phyloP scores from a whole-genome alignment of 2,329 filamentous ascomycete species.

The Venturia effusa region DNA sequence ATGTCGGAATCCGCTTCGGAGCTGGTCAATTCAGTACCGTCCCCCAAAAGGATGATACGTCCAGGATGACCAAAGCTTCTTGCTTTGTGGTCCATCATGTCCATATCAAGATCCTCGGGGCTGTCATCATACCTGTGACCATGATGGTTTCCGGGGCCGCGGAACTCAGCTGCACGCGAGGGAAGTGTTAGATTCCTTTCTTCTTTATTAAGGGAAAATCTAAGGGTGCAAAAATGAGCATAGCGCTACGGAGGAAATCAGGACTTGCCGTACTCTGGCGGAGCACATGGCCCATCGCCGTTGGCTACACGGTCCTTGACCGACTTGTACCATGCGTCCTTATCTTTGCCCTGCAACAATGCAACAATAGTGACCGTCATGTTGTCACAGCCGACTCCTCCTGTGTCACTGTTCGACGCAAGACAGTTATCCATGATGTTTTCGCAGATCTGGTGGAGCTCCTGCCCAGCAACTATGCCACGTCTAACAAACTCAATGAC shows the following conservation, averaged over 20 bases:
- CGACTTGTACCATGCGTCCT: slow-evolving; percentile 97
- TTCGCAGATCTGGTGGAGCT: slow-evolving; percentile 89
- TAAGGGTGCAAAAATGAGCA: slow-evolving; percentile 7
- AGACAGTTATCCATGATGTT: slow-evolving; percentile 99
- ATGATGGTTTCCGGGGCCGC: slow-evolving; percentile 63
- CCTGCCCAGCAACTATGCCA: slow-evolving; percentile 92
- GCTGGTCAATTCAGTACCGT: slow-evolving; percentile 12
- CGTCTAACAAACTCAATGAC: slow-evolving; percentile 94
- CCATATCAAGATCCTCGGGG: slow-evolving; percentile 45
- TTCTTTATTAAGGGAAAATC: slow-evolving; percentile 15
- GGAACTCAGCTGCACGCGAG: slow-evolving; percentile 60
- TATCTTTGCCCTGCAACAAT: slow-evolving; percentile 79
- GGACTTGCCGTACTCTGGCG: slow-evolving; percentile 96
- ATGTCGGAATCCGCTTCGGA: slow-evolving; percentile 11
- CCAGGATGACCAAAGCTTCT: slow-evolving; percentile 30
- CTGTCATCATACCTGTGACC: slow-evolving; percentile 68
- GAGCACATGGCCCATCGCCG: slow-evolving; percentile 94
- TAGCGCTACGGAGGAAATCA: slow-evolving; percentile 12
- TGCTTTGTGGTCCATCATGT: slow-evolving; percentile 37
- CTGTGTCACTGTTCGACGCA: slow-evolving; percentile 94
- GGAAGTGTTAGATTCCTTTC: slow-evolving; percentile 25
- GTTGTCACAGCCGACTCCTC: slow-evolving; percentile 96
- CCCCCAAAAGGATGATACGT: slow-evolving; percentile 14
- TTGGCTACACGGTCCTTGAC: slow-evolving; percentile 88
- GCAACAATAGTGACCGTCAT: slow-evolving; percentile 96